phyloP scores from a whole-genome alignment of 179 eudicot species.

The Amaranthus tricolor region DNA sequence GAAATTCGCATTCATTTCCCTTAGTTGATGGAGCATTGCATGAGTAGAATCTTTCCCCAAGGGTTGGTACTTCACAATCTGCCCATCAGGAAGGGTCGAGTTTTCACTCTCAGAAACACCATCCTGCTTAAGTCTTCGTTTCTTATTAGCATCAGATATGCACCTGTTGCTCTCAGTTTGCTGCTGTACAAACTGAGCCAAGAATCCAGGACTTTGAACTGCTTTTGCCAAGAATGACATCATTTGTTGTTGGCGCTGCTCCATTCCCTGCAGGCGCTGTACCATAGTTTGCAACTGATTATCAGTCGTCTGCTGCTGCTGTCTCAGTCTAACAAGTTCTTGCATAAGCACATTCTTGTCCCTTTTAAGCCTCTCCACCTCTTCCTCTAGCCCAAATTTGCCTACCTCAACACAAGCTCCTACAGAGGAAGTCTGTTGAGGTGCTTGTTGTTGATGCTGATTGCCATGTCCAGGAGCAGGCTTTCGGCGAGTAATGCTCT shows the following conservation, averaged over 20 bases:
- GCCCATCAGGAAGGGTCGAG: slow-evolving; percentile 45
- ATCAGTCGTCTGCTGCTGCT: slow-evolving; percentile 81
- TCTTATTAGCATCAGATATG: slow-evolving; percentile 60
- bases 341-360: slow-evolving; percentile 89
- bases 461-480: slow-evolving; percentile 52
- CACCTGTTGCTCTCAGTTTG: slow-evolving; percentile 54
- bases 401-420: slow-evolving; percentile 84
- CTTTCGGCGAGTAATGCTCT: slow-evolving; percentile 54
- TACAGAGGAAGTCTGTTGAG: slow-evolving; percentile 40
- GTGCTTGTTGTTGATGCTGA: slow-evolving; percentile 46
- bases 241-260: slow-evolving; percentile 83
- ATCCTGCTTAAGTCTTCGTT: slow-evolving; percentile 60
- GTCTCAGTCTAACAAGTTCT: slow-evolving; percentile 74
- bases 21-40: slow-evolving; percentile 56
- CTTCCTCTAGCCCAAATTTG: slow-evolving; percentile 81
- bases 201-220: slow-evolving; percentile 72
- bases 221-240: slow-evolving; percentile 88
- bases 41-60: slow-evolving; percentile 48
- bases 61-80: slow-evolving; percentile 75
- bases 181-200: slow-evolving; percentile 76
- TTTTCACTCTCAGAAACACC: slow-evolving; percentile 30
- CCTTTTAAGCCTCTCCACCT: slow-evolving; percentile 78
- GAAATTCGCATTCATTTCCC: slow-evolving; percentile 37
- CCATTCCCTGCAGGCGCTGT: slow-evolving; percentile 77
- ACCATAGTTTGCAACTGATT: slow-evolving; percentile 62